Percentiles rank a stretch among this genome's conserved stretches.
phyloP scores from a whole-genome alignment of 2,329 filamentous ascomycete genomes.

The Aspergillus hiratsukae region DNA sequence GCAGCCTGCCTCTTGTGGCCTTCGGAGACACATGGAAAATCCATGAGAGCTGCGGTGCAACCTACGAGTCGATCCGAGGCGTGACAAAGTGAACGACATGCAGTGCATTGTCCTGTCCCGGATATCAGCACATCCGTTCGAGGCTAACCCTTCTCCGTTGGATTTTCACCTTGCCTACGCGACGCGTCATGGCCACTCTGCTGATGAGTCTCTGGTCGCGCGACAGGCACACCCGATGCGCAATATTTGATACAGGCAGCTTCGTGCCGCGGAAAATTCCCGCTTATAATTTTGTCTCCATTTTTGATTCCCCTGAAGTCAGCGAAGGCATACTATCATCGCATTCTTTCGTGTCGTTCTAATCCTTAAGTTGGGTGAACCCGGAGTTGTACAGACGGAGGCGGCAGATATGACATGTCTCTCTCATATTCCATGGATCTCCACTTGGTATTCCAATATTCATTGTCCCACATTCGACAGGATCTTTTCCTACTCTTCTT shows the following conservation, averaged over 20 bases:
- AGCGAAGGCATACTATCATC: conserved; percentile 3
- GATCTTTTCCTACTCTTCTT: conserved; percentile 1
- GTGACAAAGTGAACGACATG: background rate
- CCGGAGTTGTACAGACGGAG: conserved; percentile 21
- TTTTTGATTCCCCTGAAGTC: conserved; percentile 9
- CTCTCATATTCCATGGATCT: conserved; percentile 13
- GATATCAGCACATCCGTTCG: background rate
- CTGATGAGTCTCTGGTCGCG: background rate
- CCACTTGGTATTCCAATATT: conserved; percentile 10
- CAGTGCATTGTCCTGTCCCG: background rate
- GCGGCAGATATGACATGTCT: conserved; percentile 16
- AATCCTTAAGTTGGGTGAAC: conserved; percentile 7
- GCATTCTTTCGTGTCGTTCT: background rate
- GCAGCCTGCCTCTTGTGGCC: background rate
- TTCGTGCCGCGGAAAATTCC: background rate
- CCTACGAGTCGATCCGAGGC: background rate
- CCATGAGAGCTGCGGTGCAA: background rate
- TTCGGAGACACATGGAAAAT: background rate
- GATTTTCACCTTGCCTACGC: background rate
- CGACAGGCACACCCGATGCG: background rate
- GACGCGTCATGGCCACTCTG: background rate
- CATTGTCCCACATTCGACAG: conserved; percentile 9
- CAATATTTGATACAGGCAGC: background rate
- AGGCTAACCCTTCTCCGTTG: background rate
- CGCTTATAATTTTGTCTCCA: conserved; percentile 1